Conservation (phyloP, 2,329 filamentous ascomycete genomes). For the Xylariales sp. region DNA sequence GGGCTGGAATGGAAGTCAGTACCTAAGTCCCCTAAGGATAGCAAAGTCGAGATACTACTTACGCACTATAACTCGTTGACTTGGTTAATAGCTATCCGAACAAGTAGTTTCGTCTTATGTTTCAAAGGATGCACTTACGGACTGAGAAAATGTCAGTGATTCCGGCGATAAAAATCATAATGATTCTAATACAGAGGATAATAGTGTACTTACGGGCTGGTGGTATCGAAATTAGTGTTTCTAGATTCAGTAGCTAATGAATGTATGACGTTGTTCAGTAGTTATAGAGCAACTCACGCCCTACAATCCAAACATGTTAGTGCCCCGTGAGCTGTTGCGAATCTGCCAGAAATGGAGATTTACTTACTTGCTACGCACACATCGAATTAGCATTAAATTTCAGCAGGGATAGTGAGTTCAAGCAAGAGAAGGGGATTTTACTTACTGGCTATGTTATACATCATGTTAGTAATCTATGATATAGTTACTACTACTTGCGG, state of each 20-base stretch:
- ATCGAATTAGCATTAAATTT: neutral
- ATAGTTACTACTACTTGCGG: neutral
- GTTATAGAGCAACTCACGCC: conserved; percentile 7
- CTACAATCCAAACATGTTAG: conserved; percentile 2
- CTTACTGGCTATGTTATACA: neutral
- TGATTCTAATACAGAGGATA: neutral
- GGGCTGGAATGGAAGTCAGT: neutral
- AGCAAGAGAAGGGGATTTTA: neutral
- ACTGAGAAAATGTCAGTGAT: neutral
- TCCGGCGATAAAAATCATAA: neutral
- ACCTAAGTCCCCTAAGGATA: neutral
- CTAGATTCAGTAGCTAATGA: conserved; percentile 5
- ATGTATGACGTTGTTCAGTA: neutral
- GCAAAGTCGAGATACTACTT: neutral
- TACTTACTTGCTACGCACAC: conserved; percentile 5
- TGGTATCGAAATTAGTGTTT: neutral
- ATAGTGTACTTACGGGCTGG: conserved; percentile 7
- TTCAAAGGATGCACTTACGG: neutral
- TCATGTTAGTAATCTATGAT: conserved; percentile 7
- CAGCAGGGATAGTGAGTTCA: neutral
- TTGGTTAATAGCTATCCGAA: neutral
- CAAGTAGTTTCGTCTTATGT: neutral
- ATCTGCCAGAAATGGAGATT: neutral
- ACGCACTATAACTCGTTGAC: neutral
- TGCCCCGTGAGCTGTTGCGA: neutral